Evolutionary conservation across 2,329 filamentous ascomycete species (phyloP), one percentile per base, ranked within the genome.

Genomic region (Pezizomycotina sp.): DNA sequence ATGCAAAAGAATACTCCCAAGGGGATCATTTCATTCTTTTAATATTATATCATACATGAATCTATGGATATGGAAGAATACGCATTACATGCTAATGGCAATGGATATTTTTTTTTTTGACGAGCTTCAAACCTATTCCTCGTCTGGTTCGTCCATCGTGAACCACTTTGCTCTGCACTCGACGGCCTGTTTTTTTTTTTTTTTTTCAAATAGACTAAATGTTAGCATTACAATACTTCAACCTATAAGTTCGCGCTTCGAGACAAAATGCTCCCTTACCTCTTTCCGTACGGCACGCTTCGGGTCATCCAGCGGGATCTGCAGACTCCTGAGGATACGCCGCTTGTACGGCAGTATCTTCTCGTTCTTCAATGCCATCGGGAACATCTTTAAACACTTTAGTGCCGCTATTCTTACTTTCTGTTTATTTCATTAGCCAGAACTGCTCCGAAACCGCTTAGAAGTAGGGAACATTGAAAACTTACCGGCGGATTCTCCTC

Each of bases 271-370:
- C 5, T 64, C 65, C 16, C 75, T 71, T 9, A 71, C 72, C 40
- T 69, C 68, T 44, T 67, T 65, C 26, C 73, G 61, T 6, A 77
- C 73, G 51, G 64, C 62, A 43, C 73, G 59, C 57, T 70, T 75
- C 20, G 59, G 59, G 55, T 77, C 73, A 57, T 77, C 73, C 45
- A 77, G 51, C 16, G 67, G 64, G 10, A 50, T 53, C 27, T 62
- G 58, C 48, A 77, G 53, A 14, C 62, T 60, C 50, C 66, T 65
- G 30, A 73, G 58, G 6, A 77, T 70, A 31, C 66, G 60, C 31
- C 58, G 59, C 47, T 69, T 64, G 39, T 69, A 67, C 6, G 67
- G 64, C 12, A 77, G 51, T 5, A 77, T 58, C 1, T 63, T 60
- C 34, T 67, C 63, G 34, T 56, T 54, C 38, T 59, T 61, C 23